These are phyloP conservation scores for Nicotiana knightiana DNA, from an alignment of 257 asterid species.

Conservation along the genomic window DNA sequence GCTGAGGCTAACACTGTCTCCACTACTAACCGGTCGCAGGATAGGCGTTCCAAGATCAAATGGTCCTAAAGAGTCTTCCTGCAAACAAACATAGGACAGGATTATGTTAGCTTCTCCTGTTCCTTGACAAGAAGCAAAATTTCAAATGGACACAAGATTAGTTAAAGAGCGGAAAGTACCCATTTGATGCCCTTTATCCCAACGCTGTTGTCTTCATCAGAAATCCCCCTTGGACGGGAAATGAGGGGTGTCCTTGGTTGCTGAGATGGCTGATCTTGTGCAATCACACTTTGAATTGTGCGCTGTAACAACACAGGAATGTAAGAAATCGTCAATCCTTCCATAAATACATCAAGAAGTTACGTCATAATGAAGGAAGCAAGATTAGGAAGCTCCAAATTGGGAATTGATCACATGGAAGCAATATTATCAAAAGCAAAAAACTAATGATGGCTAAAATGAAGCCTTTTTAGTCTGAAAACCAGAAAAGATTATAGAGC, in stretches of 20 bases:
- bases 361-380: background rate
- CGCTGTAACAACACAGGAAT: conserved; percentile 12
- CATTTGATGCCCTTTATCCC: conserved; percentile 29
- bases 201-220: conserved; percentile 31
- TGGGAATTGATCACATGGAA: background rate
- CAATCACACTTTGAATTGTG: conserved; percentile 17
- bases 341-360: background rate
- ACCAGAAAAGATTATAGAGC: background rate
- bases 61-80: conserved; percentile 34
- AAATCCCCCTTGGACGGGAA: conserved; percentile 20
- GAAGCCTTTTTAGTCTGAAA: conserved; percentile 1
- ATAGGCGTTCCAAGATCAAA: conserved; percentile 22
- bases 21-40: conserved; percentile 11
- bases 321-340: background rate
- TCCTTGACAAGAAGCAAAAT: background rate
- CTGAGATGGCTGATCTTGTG: conserved; percentile 30
- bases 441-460: background rate
- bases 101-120: background rate
- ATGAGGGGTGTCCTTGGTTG: conserved; percentile 19
- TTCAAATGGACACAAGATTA: background rate
- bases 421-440: background rate
- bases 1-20: conserved; percentile 20
- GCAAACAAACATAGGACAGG: conserved; percentile 11
- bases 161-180: conserved; percentile 24
- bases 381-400: background rate